Evolutionary conservation across 2,329 filamentous ascomycete genomes (phyloP), one percentile per base, ranked within the genome.

Genomic region (Sclerotinia subarctica): DNA sequence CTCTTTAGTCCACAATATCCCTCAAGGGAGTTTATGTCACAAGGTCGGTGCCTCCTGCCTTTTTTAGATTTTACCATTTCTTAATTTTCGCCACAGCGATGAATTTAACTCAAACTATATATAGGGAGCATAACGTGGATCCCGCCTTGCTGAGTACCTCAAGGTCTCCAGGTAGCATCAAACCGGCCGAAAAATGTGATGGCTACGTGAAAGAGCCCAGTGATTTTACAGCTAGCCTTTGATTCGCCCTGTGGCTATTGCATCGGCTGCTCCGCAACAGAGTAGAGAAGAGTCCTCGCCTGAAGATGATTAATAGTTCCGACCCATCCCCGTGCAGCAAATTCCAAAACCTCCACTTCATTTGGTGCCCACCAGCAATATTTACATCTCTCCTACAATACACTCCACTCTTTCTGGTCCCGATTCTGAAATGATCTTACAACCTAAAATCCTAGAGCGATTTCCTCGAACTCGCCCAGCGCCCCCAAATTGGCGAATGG

Each of bases 371-470:
- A 24, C 44, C 53, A 11, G n/a, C 15, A 10, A 59, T 54, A 1
- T 88, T 88, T 66, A 73, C 78, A 0, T 82, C 79, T 1, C 75
- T 87, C 11, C 5, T 82, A 86, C 15, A 71, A 83, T 6, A 80
- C 83, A 1, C 87, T 85, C 77, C 81, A 85, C 54, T 80, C 88
- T 70, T 81, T 83, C 19, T 87, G 86, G 74, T 46, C 46, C 17
- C 64, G 35, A 24, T 60, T 59, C 44, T 54, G 29, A 19, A 51
- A 5, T 8, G 26, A 60, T 21, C 44, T 52, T 4, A 82, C 81
- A 67, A 73, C 77, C 51, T 77, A 35, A 49, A 46, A 77, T 42
- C 79, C 80, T 5, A 78, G 78, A 21, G 15, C 6, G 24, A 80
- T 79, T 49, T 80, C 78, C 42, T 81, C 81, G n/a, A 81, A 81